Base-by-base conservation (phyloP, 352 stramenopile species). In the Globisporangium carolinianum region DNA sequence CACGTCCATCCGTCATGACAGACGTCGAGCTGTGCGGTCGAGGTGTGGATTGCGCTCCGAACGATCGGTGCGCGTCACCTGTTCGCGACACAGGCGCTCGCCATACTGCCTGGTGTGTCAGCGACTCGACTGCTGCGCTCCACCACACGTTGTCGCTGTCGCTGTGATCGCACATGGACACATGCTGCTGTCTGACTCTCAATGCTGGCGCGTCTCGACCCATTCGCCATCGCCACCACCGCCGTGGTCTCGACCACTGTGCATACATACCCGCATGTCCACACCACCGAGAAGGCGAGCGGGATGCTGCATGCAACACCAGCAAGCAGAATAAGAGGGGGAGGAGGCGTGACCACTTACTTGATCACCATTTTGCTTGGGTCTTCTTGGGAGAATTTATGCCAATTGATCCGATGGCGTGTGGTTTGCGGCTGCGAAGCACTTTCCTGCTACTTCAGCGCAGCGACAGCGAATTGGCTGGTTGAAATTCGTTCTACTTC, bases 351-450 rank as follows among this genome's bases (percentile, higher is more conserved):
- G 15, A 24, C 45, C 60, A 91, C 83, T 72, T 93, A 93, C 83
- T 93, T 93, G 76, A 93, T 93, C 79, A 93, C 83, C 83, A 93
- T 91, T 81, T 88, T 87, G 76, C 79, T 80, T 86, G 51, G 75
- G 80, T 88, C 77, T 89, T 89, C 78, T 91, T 83, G 76, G 81
- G 81, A 91, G 80, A 89, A 83, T 89, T 84, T 85, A 88, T 86
- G 77, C 77, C 75, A 85, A 87, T 80, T 86, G 71, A 87, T 69
- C 73, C 66, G 67, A 51, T 74, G 57, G 50, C 72, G 56, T 32
- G 55, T 47, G 47, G 61, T 70, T 68, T 61, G 32, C 41, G 58
- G 67, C 58, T 62, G 52, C 53, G 59, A 54, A 41, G 51, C 35
- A 42, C 56, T 58, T 65, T 63, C 65, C 53, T 59, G 57, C 65